Evolutionary conservation across 2,329 filamentous ascomycete genomes (phyloP), one percentile per base, ranked within the genome.

Genomic region (Arachnopeziza araneosa): DNA sequence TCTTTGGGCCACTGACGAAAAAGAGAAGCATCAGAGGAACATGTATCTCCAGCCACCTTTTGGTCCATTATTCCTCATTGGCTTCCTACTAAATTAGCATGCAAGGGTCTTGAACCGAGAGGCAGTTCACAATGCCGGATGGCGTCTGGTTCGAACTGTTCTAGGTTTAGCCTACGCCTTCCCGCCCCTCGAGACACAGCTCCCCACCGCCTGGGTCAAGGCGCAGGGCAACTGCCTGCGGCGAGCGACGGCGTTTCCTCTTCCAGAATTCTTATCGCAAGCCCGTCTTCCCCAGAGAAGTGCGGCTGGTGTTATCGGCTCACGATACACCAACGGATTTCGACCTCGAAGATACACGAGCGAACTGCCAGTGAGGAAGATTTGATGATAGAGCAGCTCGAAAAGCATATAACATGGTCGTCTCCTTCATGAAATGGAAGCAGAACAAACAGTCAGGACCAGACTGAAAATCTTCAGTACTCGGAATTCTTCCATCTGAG

Each of bases 291-390:
- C 59, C 59, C 61, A 44, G 36, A 44, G 36, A 44, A 44, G 36
- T 44, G 59, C 24, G 22, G 10, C 32, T 50, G 48, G 24, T 30
- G 59, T 63, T 63, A 62, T 63, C 61, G 56, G 54, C 49, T 32
- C 24, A 54, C 22, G 61, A 66, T 64, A 64, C 58, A 64, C 58
- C 49, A 55, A 49, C 19, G 51, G 5, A 12, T 21, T 59, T 67
- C 54, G 60, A 60, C 66, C 61, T 58, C 57, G 56, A 64, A n/a
- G 64, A 67, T 67, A 67, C 62, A 62, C 59, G 36, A 44, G 6
- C 17, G 36, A 44, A 44, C 36, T 44, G 17, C 36, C 6, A 44
- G 36, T 24, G 22, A 30, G n/a, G 24, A 24, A 59, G 50, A 21
- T 56, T 32, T 52, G 50, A 57, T 4, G 53, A 60, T 58, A 62